Evolutionary conservation across 1,284 basidiomycete genomes (phyloP).

Genomic region (Agaricales sp.): DNA sequence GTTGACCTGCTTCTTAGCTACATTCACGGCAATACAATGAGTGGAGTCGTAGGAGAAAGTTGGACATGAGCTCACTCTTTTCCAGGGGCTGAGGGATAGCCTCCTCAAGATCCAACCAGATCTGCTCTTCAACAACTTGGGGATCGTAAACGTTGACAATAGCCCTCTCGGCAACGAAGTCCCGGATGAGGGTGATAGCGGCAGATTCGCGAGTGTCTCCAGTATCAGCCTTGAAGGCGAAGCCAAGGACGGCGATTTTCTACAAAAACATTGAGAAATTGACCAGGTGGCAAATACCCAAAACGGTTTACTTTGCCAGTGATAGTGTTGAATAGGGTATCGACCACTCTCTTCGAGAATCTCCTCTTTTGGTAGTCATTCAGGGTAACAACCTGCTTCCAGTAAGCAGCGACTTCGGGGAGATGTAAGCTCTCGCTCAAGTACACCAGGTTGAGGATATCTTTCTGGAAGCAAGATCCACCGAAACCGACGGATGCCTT

Average conservation of each 20-base stretch:
- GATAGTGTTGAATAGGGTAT: constrained; percentile 97
- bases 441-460: constrained; percentile 98
- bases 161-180: constrained; percentile 90
- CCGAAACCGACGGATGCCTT: constrained; percentile 96
- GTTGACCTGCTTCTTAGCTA: constrained; percentile 83
- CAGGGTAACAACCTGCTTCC: constrained; percentile 91
- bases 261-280: constrained; percentile 24
- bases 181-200: constrained; percentile 89
- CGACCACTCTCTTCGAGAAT: constrained; percentile 85
- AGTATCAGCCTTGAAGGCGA: constrained; percentile 95
- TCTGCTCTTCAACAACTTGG: constrained; percentile 65
- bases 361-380: constrained; percentile 94
- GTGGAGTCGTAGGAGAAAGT: neutral
- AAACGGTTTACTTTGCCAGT: constrained; percentile 69
- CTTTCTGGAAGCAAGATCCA: constrained; percentile 99
- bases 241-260: constrained; percentile 94
- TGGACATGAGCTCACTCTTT: constrained; percentile 28
- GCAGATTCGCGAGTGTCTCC: constrained; percentile 97
- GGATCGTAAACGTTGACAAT: constrained; percentile 89
- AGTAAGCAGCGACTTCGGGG: constrained; percentile 97
- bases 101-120: constrained; percentile 68
- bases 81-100: constrained; percentile 53
- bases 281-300: constrained; percentile 12
- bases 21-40: neutral
- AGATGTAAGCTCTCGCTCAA: constrained; percentile 89